These are phyloP conservation scores for Cardamine occulta DNA, from an alignment of 345 rosid genomes.

Conservation along the genomic window DNA sequence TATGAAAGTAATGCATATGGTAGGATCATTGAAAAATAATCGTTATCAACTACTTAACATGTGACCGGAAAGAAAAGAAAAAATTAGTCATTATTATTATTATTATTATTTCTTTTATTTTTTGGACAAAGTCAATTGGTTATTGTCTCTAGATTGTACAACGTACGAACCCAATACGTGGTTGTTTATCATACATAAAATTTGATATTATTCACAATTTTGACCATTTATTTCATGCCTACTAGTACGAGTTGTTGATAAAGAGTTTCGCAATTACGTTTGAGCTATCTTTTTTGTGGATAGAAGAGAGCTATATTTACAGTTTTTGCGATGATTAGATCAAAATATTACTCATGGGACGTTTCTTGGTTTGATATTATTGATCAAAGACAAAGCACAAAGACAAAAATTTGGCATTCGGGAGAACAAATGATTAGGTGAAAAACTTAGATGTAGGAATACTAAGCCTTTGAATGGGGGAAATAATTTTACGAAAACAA, in stretches of 20 bases:
- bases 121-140: background rate
- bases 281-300: background rate
- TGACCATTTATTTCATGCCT: background rate
- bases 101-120: too few species aligned
- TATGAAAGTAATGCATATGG: background rate
- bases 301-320: background rate
- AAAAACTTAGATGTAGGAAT: background rate
- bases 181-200: background rate
- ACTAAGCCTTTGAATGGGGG: background rate
- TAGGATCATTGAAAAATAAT: background rate
- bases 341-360: background rate
- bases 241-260: conserved; percentile 1
- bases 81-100: too few species aligned
- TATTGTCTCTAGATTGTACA: background rate
- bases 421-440: too few species aligned
- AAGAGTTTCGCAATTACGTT: background rate
- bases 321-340: background rate
- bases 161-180: conserved; percentile 8
- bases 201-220: too few species aligned
- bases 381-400: background rate
- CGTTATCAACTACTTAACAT: background rate
- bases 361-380: background rate
- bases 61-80: too few species aligned
- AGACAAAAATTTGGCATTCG: background rate
- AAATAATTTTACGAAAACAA: background rate